These are phyloP conservation scores for Vicia faba DNA, from an alignment of 306 rosid genomes.

Conservation along the genomic window DNA sequence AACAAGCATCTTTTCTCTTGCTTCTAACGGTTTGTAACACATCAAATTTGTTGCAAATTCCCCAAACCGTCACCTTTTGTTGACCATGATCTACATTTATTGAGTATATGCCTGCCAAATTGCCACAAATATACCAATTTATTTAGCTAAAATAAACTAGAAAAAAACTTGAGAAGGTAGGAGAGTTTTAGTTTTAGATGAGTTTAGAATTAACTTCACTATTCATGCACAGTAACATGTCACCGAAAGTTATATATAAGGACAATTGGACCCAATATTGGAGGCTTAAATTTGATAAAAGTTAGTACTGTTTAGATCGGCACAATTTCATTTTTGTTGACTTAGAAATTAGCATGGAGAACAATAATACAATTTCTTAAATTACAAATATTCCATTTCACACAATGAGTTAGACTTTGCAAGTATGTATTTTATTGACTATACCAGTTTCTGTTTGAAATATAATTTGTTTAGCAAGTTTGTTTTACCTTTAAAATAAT, in stretches of 20 bases:
- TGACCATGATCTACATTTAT: slow-evolving; percentile 66
- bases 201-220: neutral
- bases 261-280: neutral
- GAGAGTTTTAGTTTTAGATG: neutral
- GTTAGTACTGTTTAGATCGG: neutral
- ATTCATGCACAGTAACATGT: slow-evolving; percentile 28
- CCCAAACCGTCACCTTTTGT: slow-evolving; percentile 91
- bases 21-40: slow-evolving; percentile 60
- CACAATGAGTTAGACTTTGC: slow-evolving; percentile 16
- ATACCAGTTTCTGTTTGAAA: too few relatives aligned
- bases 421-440: too few relatives aligned
- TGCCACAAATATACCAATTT: neutral
- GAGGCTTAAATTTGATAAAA: slow-evolving; percentile 22
- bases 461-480: too few relatives aligned
- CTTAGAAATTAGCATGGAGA: neutral
- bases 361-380: too few relatives aligned
- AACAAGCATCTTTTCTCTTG: slow-evolving; percentile 82
- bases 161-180: neutral
- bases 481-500: too few relatives aligned
- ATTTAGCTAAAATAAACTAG: neutral
- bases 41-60: slow-evolving; percentile 86
- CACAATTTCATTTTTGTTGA: slow-evolving; percentile 11
- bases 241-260: slow-evolving; percentile 30
- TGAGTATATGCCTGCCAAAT: slow-evolving; percentile 74
- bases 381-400: neutral